phyloP scores from a whole-genome alignment of 139 green algal genomes.

The Coelastrella sp. region DNA sequence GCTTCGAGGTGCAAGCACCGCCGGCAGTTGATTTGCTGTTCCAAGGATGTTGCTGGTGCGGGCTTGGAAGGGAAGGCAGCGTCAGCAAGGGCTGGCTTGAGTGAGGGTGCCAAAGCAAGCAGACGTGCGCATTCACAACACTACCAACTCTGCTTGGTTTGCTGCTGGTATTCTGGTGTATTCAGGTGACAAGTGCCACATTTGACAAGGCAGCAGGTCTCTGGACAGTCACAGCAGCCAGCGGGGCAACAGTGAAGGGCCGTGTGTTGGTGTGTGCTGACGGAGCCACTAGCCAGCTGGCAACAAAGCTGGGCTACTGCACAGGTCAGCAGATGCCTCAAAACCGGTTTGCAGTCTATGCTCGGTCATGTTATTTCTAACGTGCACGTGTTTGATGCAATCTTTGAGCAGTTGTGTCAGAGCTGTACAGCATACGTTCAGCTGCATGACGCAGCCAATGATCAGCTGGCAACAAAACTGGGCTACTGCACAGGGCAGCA shows the following conservation, averaged over 20 bases:
- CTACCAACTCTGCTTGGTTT: neutral
- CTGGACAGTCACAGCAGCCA: conserved; percentile 83
- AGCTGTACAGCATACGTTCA: conserved; percentile 78
- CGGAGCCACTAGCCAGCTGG: conserved; percentile 84
- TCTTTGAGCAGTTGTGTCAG: too few species aligned
- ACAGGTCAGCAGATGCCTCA: conserved; percentile 43
- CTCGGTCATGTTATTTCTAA: too few species aligned
- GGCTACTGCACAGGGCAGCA: too few species aligned
- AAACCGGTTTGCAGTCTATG: neutral
- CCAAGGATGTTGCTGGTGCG: too few species aligned
- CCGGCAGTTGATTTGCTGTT: too few species aligned
- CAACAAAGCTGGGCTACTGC: conserved; percentile 93
- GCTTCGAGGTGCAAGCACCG: too few species aligned
- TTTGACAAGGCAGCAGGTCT: conserved; percentile 81
- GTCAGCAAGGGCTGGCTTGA: too few species aligned
- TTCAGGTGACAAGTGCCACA: conserved; percentile 63
- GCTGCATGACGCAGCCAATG: neutral
- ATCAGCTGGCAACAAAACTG: too few species aligned
- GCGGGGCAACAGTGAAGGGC: conserved; percentile 67
- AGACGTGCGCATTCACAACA: neutral
- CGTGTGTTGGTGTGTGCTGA: conserved; percentile 90
- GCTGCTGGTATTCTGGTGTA: neutral
- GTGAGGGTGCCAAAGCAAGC: too few species aligned
- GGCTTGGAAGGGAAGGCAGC: too few species aligned
- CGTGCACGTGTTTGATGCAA: too few species aligned